A percentile compares a stretch with the other conserved stretches of the same genome.
Evolutionary conservation across 768 basidiomycete species (phyloP).

Genomic region (Dioszegia crocea): DNA sequence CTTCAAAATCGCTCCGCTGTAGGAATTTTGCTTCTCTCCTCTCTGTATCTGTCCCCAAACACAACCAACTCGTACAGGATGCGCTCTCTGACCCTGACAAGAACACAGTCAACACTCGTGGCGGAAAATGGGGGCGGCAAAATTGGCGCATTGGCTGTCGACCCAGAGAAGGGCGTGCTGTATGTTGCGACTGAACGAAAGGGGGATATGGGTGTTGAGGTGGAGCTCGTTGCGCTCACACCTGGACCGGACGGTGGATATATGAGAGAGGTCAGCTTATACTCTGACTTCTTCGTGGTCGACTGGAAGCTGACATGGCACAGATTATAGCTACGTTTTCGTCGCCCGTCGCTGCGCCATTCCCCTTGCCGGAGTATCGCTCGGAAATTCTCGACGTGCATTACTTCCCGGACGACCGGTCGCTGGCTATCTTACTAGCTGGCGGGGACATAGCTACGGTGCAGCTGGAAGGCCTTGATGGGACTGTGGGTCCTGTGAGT

Average conservation of each 20-base stretch:
- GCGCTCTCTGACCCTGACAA: constrained; percentile 16
- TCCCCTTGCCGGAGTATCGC: constrained; percentile 19
- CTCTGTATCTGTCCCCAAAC: neutral
- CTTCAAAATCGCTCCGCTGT: neutral
- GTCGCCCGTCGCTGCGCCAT: constrained; percentile 36
- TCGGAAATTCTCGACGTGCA: constrained; percentile 61
- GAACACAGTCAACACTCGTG: neutral
- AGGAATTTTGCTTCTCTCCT: neutral
- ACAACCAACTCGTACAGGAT: constrained; percentile 1
- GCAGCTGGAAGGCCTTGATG: constrained; percentile 50
- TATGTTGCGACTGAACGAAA: constrained; percentile 60
- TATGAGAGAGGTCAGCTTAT: constrained; percentile 28
- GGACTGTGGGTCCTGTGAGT: constrained; percentile 53
- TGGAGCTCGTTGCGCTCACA: constrained; percentile 57
- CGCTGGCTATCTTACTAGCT: constrained; percentile 63
- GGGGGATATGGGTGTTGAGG: constrained; percentile 54
- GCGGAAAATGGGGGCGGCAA: neutral
- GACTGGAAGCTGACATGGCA: neutral
- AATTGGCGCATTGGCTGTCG: constrained; percentile 21
- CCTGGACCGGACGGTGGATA: constrained; percentile 9
- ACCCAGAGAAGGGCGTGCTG: constrained; percentile 47
- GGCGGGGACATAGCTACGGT: constrained; percentile 79
- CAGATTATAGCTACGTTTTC: constrained; percentile 34
- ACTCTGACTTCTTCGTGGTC: neutral
- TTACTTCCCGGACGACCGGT: constrained; percentile 67